Evolutionary conservation across 2,329 filamentous ascomycete species (phyloP), one percentile per base, ranked within the genome.

Genomic region (Ascochyta viciae-villosae): DNA sequence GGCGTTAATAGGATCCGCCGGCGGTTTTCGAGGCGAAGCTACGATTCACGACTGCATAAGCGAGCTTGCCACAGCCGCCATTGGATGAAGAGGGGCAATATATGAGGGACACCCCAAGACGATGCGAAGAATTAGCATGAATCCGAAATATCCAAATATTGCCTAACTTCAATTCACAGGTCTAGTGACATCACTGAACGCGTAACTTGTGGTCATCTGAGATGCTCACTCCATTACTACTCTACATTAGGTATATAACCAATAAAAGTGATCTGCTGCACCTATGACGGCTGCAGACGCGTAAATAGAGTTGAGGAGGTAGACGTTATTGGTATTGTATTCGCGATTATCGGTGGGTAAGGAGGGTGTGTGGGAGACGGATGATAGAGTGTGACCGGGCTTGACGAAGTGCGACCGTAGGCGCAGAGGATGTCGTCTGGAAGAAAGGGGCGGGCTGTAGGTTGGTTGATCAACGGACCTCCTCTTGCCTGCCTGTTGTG

Each of bases 171-270:
- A 24, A 7, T 4, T 4, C 37, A 40, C 37, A 37, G 19, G 8
- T 12, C 34, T 5, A 37, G n/a, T 22, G 19, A 22, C n/a, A 8
- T 37, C 34, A 39, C 34, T 39, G 9, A 6, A 39, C 5, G 10
- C 19, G 9, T 6, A 39, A 23, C 16, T 27, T 12, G 10, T 31
- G 16, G 34, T 56, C 53, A 31, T 31, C 29, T 31, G 24, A 50
- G 15, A 33, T 46, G 22, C 42, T 46, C 42, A 40, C 43, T 50
- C 54, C 48, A 57, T 54, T 54, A 49, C 44, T 49, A 57, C 51
- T 57, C 48, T 57, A 57, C 54, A 64, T 62, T 54, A 44, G 57
- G 58, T 51, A 53, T 67, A 63, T 62, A 50, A 34, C 41, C 47
- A 50, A 47, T 37, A 62, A 65, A 19, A 65, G 46, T 56, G 23